phyloP scores from a whole-genome alignment of 805 yeast genomes.

The Wickerhamiella alocasiicola region DNA sequence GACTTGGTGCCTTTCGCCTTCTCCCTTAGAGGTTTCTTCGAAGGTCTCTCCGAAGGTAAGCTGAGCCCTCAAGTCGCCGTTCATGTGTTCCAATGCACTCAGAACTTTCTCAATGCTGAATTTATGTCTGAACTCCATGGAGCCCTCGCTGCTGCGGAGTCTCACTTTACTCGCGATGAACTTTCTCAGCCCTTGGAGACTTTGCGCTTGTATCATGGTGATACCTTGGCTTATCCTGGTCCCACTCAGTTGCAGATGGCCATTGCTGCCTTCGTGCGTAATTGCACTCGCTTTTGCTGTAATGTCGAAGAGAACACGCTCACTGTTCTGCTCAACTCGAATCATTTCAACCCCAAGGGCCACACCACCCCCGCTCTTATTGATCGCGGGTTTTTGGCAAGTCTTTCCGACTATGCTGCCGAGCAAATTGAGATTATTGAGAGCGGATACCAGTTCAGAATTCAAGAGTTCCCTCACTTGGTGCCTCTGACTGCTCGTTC shows the following conservation, averaged over 20 bases:
- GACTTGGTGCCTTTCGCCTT: constrained; percentile 17
- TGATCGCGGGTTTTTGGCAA: constrained; percentile 13
- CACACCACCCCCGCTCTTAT: neutral
- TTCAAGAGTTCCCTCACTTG: constrained; percentile 9
- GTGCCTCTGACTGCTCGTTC: constrained; percentile 35
- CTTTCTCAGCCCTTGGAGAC: constrained; percentile 16
- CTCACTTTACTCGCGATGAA: neutral
- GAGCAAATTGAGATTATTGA: constrained; percentile 39
- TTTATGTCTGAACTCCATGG: constrained; percentile 12
- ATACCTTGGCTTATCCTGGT: constrained; percentile 13
- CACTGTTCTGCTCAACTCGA: neutral
- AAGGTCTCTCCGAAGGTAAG: constrained; percentile 22
- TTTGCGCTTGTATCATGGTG: constrained; percentile 5
- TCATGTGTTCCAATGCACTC: constrained; percentile 12
- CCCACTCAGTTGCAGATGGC: constrained; percentile 12
- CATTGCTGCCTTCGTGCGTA: constrained; percentile 4
- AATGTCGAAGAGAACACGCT: constrained; percentile 3
- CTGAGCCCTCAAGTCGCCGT: constrained; percentile 17
- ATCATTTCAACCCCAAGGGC: neutral
- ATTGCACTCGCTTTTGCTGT: constrained; percentile 4
- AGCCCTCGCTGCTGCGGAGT: constrained; percentile 15
- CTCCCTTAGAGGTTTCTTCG: constrained; percentile 27
- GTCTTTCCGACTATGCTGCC: constrained; percentile 22
- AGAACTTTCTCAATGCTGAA: constrained; percentile 13
- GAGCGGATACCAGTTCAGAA: constrained; percentile 12